Evolutionary conservation across 2,329 filamentous ascomycete genomes (phyloP), one percentile per base, ranked within the genome.

Genomic region (Teratosphaeria pseudoeucalypti): DNA sequence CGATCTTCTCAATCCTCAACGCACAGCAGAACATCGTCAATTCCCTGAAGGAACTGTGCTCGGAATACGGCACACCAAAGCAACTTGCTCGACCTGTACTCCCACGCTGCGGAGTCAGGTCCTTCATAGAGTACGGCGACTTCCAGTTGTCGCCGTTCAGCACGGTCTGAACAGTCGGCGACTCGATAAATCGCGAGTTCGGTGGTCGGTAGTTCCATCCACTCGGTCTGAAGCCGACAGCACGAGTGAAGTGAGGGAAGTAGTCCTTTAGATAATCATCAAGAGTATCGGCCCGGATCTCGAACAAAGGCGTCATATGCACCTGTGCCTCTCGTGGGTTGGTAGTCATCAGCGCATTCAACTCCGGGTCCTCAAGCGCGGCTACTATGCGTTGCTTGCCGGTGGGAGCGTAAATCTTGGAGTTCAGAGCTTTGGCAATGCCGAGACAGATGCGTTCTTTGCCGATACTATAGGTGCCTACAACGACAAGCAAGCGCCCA

Each of bases 381-480:
- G 83, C 81, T 74, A 90, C 92, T 29, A 97, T 90, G 63, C 86
- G 85, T 71, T 90, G 88, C 75, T 99, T 99, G 57, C 82, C 80
- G 0, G 90, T 79, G 1, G 90, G 85, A 0, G 92, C 92, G 70
- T 88, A 99, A 63, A 99, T 97, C 70, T 95, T 96, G 66, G 86
- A 89, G 47, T 85, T 80, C 2, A 99, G 79, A 0, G 92, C 92
- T 67, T 87, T 84, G 3, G 94, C 94, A 64, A 99, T 95, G 52
- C 90, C 92, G 34, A 96, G 80, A 71, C 92, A 97, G 65, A 99
- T 92, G 49, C 92, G 87, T 74, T 99, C 94, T 75, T 99, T 99
- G 70, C 94, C 94, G 68, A 99, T 99, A 67, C 89, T 95, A 75
- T 99, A 99, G 0, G 94, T 99, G 53, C 94, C 94, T 62, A 96